Evolutionary conservation across 2,329 filamentous ascomycete genomes (phyloP), one percentile per base, ranked within the genome.

Genomic region (Cercospora beticola): DNA sequence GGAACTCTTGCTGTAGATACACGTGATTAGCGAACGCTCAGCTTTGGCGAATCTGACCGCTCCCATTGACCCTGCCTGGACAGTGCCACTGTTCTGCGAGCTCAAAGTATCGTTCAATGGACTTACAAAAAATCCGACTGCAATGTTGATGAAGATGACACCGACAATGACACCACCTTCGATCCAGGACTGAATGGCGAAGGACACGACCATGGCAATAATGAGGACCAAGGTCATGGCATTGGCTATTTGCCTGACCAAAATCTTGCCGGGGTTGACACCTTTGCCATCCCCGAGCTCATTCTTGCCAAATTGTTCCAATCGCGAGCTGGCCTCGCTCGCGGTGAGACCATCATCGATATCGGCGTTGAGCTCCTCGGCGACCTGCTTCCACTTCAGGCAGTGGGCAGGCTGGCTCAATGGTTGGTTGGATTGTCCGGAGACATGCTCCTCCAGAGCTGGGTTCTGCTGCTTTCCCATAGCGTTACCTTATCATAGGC

Each of bases 211-310:
- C 82, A 84, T 84, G 33, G 81, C 82, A 65, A 84, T 74, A 40
- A 84, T 81, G n/a, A 84, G 77, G 5, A 83, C 89, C 78, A 91
- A 78, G 72, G 91, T 90, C 91, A 93, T 92, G 67, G 91, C 90
- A 83, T 93, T 93, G 76, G 89, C 87, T 23, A 92, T 79, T 78
- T 93, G 91, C 74, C 90, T 89, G 67, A 90, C 81, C 58, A 93
- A 81, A 52, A 93, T 92, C 74, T 89, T 93, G 74, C 85, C 89
- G 83, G 90, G 89, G 85, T 76, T 86, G 59, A 93, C 88, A 30
- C 86, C 87, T 30, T 86, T 88, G 21, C 85, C 89, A 21, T 92
- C 87, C 56, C 92, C 87, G 21, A 93, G 83, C 76, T 92, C 89
- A 81, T 93, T 93, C 18, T 80, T 82, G 61, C 90, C 89, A 76